phyloP scores from a whole-genome alignment of 2,329 filamentous ascomycete genomes.

The Fusarium torulosum region DNA sequence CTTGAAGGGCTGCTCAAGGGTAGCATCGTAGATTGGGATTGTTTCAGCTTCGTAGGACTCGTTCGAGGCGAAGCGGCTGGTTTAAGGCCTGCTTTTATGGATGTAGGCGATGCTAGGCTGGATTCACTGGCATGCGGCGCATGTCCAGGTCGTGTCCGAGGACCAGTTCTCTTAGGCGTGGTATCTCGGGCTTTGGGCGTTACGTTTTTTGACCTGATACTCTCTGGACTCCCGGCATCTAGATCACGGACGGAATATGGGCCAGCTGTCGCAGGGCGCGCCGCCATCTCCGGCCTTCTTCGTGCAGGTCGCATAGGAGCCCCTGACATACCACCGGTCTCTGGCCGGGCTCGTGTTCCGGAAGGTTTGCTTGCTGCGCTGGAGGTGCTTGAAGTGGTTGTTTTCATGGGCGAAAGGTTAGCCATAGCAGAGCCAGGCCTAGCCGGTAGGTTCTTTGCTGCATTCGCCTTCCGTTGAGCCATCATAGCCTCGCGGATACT shows the following conservation, averaged over 20 bases:
- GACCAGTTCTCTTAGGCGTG: conserved; percentile 65
- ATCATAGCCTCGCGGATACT: conserved; percentile 86
- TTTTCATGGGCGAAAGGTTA: conserved; percentile 66
- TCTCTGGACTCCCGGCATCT: conserved; percentile 61
- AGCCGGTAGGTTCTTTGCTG: conserved; percentile 63
- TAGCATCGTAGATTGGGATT: conserved; percentile 48
- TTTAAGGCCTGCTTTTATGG: conserved; percentile 50
- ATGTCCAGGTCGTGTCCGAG: conserved; percentile 62
- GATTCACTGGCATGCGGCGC: conserved; percentile 65
- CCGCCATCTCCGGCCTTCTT: conserved; percentile 68
- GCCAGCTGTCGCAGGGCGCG: conserved; percentile 73
- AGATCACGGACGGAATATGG: conserved; percentile 72
- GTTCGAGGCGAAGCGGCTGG: conserved; percentile 55
- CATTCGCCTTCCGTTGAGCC: conserved; percentile 78
- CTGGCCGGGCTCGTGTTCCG: conserved; percentile 57
- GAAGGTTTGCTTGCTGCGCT: conserved; percentile 53
- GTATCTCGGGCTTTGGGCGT: conserved; percentile 65
- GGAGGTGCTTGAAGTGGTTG: conserved; percentile 49
- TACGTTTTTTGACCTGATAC: conserved; percentile 59
- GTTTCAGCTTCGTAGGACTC: conserved; percentile 58
- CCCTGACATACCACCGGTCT: conserved; percentile 70
- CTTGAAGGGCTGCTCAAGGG: conserved; percentile 59
- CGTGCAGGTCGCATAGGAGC: conserved; percentile 73
- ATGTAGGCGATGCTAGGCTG: conserved; percentile 61
- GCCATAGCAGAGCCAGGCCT: conserved; percentile 75